Evolutionary conservation across 257 asterid genomes (phyloP), one percentile per base, ranked within the genome.

Genomic region (Fraxinus americana): DNA sequence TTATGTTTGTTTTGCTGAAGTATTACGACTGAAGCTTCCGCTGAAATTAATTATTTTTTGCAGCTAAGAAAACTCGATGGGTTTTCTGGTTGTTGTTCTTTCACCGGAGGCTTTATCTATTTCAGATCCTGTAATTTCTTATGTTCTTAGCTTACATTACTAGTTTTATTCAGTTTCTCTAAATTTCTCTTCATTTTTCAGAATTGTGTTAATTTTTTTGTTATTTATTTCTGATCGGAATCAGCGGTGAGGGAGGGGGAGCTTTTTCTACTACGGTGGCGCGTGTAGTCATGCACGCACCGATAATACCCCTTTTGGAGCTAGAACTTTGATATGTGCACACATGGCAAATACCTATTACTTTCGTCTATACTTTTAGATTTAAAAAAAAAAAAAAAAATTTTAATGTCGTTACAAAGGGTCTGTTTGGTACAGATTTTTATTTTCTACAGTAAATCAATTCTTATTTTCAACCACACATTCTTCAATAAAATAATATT

Each of bases 1-100:
- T 43, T 17, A 76, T 67, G 1, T 30, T 30, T 41, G 75, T 36
- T 76, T 63, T 63, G 69, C 69, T 63, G 36, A 63, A 63, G 4
- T 11, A 63, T 61, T 3, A 61, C 1, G 7, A 61, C 2, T 23
- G 68, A 61, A 61, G 32, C 32, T 52, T 61, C 68, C 68, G 67
- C 32, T 61, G 68, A 59, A 21, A 61, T 61, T 61, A 61, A 61
- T 7, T 25, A 9, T 61, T 30, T 0, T 21, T 25, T 63, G 34
- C 36, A 63, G 34, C 35, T 3, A 1, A 16, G 36, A 63, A 63
- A 63, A 25, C 11, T 25, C 7, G 11, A 1, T 63, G 27, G 17
- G 29, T 63, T 63, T 63, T 61, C 68, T 12, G 16, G 69, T 2
- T 25, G 69, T 25, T 63, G 69, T 63, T 63, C 17, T 63, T 23